Evolutionary conservation across 164 flowering plant species (phyloP).

Genomic region (Chimonanthus salicifolius): DNA sequence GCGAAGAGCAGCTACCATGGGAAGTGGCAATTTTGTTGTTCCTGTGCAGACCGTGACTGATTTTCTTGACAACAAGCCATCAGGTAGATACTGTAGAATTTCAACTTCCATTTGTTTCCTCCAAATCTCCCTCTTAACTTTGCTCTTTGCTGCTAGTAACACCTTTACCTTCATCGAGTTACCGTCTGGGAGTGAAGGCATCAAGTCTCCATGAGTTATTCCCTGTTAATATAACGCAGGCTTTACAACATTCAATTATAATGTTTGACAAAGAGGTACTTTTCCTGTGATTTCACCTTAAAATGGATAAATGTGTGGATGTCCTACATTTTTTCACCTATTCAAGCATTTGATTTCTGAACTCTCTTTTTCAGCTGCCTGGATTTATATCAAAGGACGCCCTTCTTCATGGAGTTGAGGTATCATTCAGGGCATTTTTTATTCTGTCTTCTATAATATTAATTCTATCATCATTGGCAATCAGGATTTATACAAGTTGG

Average conservation of each 20-base stretch:
- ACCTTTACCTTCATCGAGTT: conserved; percentile 80
- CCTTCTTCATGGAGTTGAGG: conserved; percentile 99
- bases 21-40: conserved; percentile 89
- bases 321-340: background rate
- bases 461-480: too few relatives aligned
- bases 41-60: conserved; percentile 89
- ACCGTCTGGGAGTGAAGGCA: conserved; percentile 88
- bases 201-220: conserved; percentile 83
- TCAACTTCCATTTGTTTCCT: background rate
- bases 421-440: conserved; percentile 14
- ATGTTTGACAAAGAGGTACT: conserved; percentile 80
- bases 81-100: conserved; percentile 39
- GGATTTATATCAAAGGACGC: conserved; percentile 77
- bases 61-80: conserved; percentile 65
- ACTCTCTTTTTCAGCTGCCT: conserved; percentile 52
- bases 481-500: too few relatives aligned
- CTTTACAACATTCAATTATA: conserved; percentile 60
- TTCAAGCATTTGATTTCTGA: conserved; percentile 5
- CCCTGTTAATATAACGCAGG: conserved; percentile 62
- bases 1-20: conserved; percentile 77
- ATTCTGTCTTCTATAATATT: too few relatives aligned
- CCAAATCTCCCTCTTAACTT: background rate
- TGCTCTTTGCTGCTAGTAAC: conserved; percentile 31
- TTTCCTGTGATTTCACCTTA: conserved; percentile 3
- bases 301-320: too few relatives aligned